Evolutionary conservation across 176 grass and related monocot species (phyloP).

Genomic region (Phyllostachys edulis): DNA sequence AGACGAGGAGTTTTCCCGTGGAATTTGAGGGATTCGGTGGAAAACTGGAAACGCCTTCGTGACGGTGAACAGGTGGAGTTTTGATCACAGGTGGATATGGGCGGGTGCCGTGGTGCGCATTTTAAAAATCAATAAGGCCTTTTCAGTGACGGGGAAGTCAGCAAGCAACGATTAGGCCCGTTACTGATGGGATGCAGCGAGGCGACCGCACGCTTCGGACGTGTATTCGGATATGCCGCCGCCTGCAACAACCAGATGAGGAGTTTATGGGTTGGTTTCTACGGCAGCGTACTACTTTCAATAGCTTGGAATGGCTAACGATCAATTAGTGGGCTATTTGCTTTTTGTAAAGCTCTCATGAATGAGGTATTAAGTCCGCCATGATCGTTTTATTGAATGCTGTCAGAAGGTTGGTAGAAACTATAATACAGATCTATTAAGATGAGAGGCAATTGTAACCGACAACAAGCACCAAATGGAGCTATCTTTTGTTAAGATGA

Average conservation of each 20-base stretch:
- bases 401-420: not conserved
- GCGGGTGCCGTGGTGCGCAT: no score
- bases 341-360: not conserved
- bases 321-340: no score
- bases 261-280: not conserved
- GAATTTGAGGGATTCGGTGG: no score
- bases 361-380: not conserved
- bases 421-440: not conserved
- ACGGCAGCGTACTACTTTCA: not conserved
- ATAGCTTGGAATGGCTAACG: not conserved
- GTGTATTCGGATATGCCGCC: not conserved
- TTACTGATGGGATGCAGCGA: not conserved
- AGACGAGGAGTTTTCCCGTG: no score
- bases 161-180: no score
- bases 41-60: no score
- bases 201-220: not conserved
- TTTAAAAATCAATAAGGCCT: no score
- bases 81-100: no score
- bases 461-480: slow-evolving; percentile 18
- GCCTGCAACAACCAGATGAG: not conserved
- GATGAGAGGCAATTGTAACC: not conserved
- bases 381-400: not conserved
- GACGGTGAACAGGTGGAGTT: no score
- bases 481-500: not conserved
- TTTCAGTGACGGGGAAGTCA: no score